These are phyloP conservation scores for Synchytrium microbalum DNA, from an alignment of 371 early-diverging fungal species.

Conservation along the genomic window DNA sequence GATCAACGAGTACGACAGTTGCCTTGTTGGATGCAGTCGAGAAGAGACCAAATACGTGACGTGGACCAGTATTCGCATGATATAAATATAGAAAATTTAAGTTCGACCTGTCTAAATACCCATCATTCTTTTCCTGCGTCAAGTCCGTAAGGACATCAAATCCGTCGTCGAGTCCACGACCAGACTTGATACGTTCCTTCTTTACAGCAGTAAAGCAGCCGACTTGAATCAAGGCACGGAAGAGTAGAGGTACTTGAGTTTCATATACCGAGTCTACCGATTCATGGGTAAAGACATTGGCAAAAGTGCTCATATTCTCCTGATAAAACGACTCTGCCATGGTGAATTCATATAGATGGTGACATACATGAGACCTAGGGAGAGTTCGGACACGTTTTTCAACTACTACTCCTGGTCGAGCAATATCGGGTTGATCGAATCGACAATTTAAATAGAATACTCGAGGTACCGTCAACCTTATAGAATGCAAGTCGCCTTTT, in stretches of 20 bases:
- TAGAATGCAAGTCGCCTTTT: conserved; percentile 55
- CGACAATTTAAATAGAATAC: conserved; percentile 77
- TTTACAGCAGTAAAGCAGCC: conserved; percentile 25
- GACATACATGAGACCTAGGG: conserved; percentile 55
- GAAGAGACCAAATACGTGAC: conserved; percentile 68
- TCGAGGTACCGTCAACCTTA: conserved; percentile 72
- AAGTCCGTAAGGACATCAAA: conserved; percentile 51
- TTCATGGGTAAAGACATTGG: conserved; percentile 75
- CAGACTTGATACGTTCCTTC: conserved; percentile 12
- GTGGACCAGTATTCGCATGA: conserved; percentile 50
- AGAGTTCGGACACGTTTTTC: conserved; percentile 37
- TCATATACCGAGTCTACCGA: conserved; percentile 91
- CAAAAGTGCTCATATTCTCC: conserved; percentile 58
- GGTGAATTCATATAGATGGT: conserved; percentile 66
- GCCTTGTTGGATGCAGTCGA: conserved; percentile 46
- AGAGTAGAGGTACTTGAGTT: conserved; percentile 67
- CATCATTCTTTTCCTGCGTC: conserved; percentile 19
- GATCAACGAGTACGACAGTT: conserved; percentile 64
- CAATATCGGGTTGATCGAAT: conserved; percentile 36
- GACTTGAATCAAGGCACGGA: conserved; percentile 70
- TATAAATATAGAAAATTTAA: conserved; percentile 61
- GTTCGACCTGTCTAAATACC: conserved; percentile 11
- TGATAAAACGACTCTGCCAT: conserved; percentile 74
- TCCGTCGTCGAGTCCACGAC: conserved; percentile 24
- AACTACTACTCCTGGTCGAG: conserved; percentile 19